These are phyloP conservation scores for Irpex sp. DNA, from an alignment of 1,284 basidiomycete genomes.

Conservation along the genomic window DNA sequence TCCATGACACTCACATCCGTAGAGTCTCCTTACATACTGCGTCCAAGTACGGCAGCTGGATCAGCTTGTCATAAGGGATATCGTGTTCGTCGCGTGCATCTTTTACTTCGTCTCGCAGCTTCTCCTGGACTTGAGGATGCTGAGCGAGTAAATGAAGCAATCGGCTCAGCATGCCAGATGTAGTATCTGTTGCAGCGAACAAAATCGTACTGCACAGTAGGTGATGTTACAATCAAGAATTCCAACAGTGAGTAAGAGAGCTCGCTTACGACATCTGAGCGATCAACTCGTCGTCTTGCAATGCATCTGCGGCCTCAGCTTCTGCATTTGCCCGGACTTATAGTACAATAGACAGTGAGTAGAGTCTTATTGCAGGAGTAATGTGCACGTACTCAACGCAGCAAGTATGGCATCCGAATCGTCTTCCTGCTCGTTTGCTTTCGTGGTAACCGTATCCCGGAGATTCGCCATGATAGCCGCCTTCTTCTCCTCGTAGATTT, in stretches of 20 bases:
- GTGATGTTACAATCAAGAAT: neutral
- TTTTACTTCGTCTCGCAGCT: conserved; percentile 11
- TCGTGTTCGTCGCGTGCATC: conserved; percentile 10
- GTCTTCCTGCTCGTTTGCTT: neutral
- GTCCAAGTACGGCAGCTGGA: conserved; percentile 14
- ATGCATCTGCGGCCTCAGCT: conserved; percentile 12
- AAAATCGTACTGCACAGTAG: conserved; percentile 3
- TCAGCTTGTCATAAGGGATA: conserved; percentile 11
- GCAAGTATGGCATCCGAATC: neutral
- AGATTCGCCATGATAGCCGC: neutral
- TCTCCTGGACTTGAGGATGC: conserved; percentile 14
- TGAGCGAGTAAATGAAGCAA: conserved; percentile 11
- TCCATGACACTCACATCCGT: conserved; percentile 12
- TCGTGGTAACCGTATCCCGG: neutral
- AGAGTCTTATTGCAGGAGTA: no score
- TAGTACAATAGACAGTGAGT: neutral
- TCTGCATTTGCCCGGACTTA: conserved; percentile 12
- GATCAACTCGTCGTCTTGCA: conserved; percentile 16
- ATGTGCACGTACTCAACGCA: neutral
- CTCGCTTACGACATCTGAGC: conserved; percentile 16
- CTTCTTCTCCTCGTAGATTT: neutral
- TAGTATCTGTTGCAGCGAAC: conserved; percentile 18
- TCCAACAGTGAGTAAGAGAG: neutral
- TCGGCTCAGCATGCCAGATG: conserved; percentile 12
- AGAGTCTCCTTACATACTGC: conserved; percentile 18